These are phyloP conservation scores for Otatea glauca DNA, from an alignment of 176 grass and related monocot species.

Conservation along the genomic window DNA sequence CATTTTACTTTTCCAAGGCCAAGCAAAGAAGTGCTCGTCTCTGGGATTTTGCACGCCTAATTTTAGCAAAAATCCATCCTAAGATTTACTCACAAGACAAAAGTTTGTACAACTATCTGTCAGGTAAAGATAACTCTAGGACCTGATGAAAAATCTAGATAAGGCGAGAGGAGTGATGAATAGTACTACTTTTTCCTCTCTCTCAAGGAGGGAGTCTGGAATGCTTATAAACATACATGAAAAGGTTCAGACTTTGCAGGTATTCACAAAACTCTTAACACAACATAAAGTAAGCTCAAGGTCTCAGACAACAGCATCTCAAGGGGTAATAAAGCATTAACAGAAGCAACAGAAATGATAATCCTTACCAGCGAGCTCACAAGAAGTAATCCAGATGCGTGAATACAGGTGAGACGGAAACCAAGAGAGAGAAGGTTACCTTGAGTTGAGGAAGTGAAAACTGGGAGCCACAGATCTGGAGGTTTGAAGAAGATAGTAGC, in stretches of 20 bases:
- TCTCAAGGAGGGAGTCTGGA: not conserved
- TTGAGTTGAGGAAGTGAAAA: slow-evolving; percentile 9
- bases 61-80: slow-evolving; percentile 51
- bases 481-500: slow-evolving; percentile 7
- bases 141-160: not conserved
- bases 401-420: not conserved
- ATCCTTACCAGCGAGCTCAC: not conserved
- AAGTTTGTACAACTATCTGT: not conserved
- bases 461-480: slow-evolving; percentile 47
- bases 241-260: not conserved
- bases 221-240: slow-evolving; percentile 7
- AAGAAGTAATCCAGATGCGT: not conserved
- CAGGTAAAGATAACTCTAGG: not conserved
- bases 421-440: slow-evolving; percentile 26
- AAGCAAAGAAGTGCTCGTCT: not conserved
- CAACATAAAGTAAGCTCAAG: not conserved
- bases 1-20: slow-evolving; percentile 40
- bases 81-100: not conserved
- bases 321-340: not conserved
- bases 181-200: not conserved
- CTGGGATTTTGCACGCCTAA: slow-evolving; percentile 33
- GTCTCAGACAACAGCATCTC: not conserved
- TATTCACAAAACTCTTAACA: not conserved
- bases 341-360: not conserved
- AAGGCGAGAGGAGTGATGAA: not conserved